Evolutionary conservation across 768 basidiomycete species (phyloP).

Genomic region (Tricholoma furcatifolium): DNA sequence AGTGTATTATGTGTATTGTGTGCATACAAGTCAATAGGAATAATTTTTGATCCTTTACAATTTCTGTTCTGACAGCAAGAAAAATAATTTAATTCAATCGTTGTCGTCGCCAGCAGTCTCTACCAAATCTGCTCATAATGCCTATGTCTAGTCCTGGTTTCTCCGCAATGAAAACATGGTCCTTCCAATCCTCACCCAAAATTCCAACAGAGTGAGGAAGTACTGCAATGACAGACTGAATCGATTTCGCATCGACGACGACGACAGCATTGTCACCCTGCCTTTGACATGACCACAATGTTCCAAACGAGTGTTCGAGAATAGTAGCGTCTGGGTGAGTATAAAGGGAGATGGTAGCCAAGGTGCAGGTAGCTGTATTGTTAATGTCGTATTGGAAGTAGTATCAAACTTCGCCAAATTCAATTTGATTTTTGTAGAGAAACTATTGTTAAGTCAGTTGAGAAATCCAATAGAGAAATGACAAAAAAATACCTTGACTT

Average conservation of each 20-base stretch:
- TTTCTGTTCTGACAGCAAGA: neutral
- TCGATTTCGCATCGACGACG: slow-evolving; percentile 8
- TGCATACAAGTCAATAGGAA: too few relatives aligned
- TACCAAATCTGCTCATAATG: slow-evolving; percentile 9
- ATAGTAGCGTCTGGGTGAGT: slow-evolving; percentile 5
- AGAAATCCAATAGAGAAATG: neutral
- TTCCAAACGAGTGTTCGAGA: slow-evolving; percentile 4
- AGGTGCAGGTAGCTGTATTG: neutral
- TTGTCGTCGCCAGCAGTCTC: neutral
- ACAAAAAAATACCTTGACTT: slow-evolving; percentile 3
- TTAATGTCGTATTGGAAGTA: slow-evolving; percentile 6
- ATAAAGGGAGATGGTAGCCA: slow-evolving; percentile 11
- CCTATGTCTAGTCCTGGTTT: slow-evolving; percentile 17
- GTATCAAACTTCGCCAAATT: slow-evolving; percentile 15
- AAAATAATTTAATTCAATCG: neutral
- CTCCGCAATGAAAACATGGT: slow-evolving; percentile 15
- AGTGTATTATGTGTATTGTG: too few relatives aligned
- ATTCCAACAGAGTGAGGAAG: slow-evolving; percentile 12
- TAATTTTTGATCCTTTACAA: too few relatives aligned
- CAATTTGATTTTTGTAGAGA: slow-evolving; percentile 1
- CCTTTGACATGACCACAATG: slow-evolving; percentile 12
- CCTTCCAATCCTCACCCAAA: slow-evolving; percentile 11
- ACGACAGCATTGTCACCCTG: slow-evolving; percentile 1
- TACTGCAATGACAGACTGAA: slow-evolving; percentile 14
- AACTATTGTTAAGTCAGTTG: neutral